These are phyloP conservation scores for Phytophthora ohioensis DNA, from an alignment of 352 stramenopile genomes.

Conservation along the genomic window DNA sequence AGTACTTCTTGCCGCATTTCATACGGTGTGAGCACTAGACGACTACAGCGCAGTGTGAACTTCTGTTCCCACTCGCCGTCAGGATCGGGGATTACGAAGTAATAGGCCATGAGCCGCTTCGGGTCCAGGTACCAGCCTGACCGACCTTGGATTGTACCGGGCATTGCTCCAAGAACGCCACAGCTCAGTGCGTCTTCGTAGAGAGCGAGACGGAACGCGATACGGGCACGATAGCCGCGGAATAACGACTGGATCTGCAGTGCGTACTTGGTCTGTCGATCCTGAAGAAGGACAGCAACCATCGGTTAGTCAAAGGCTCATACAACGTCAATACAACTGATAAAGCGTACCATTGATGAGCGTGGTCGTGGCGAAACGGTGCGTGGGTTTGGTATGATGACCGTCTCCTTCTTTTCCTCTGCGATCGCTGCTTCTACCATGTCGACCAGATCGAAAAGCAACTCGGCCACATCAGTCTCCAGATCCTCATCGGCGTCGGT, in stretches of 20 bases:
- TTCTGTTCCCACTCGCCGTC: slow-evolving; percentile 76
- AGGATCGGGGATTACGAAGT: slow-evolving; percentile 64
- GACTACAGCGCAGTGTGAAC: slow-evolving; percentile 59
- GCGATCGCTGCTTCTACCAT: slow-evolving; percentile 28
- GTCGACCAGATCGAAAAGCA: slow-evolving; percentile 56
- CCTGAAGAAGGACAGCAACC: slow-evolving; percentile 9
- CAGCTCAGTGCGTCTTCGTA: slow-evolving; percentile 73
- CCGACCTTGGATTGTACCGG: slow-evolving; percentile 64
- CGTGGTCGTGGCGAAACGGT: slow-evolving; percentile 26
- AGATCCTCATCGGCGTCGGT: slow-evolving; percentile 31
- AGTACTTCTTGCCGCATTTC: slow-evolving; percentile 70
- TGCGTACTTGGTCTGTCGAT: slow-evolving; percentile 24
- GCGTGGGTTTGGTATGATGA: slow-evolving; percentile 11
- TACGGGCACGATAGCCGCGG: slow-evolving; percentile 58
- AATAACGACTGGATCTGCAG: slow-evolving; percentile 66
- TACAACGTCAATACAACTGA: neutral
- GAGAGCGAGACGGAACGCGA: slow-evolving; percentile 63
- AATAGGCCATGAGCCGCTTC: slow-evolving; percentile 79
- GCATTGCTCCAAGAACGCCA: slow-evolving; percentile 78
- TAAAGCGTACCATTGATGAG: slow-evolving; percentile 20
- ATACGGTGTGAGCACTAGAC: slow-evolving; percentile 70
- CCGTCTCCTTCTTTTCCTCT: slow-evolving; percentile 15
- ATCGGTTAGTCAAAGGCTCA: no score
- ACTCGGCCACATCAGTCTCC: slow-evolving; percentile 53
- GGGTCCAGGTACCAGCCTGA: slow-evolving; percentile 84